phyloP scores from a whole-genome alignment of 345 rosid genomes.

The Triadica sebifera region DNA sequence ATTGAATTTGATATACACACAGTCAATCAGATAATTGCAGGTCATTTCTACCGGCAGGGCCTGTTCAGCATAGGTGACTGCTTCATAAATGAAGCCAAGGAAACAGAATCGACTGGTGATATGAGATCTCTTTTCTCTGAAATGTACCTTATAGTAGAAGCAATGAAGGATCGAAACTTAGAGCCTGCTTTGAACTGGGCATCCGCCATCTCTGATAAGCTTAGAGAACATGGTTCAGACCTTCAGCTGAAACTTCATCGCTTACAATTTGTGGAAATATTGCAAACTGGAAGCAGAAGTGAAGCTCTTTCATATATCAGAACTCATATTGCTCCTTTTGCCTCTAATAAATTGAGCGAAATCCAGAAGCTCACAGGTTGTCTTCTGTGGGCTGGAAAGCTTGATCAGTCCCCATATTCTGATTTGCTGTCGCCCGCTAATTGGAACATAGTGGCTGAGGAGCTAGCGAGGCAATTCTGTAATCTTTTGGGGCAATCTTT shows the following conservation, averaged over 20 bases:
- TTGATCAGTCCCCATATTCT: constrained; percentile 50
- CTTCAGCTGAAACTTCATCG: constrained; percentile 63
- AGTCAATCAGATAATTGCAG: constrained; percentile 61
- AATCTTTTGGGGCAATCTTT: constrained; percentile 47
- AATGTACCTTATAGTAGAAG: constrained; percentile 60
- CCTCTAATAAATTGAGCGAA: constrained; percentile 38
- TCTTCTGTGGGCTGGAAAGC: constrained; percentile 47
- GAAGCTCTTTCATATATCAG: constrained; percentile 66
- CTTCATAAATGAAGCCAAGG: constrained; percentile 49
- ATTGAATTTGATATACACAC: constrained; percentile 51
- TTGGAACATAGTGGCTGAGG: constrained; percentile 43
- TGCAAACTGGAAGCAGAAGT: constrained; percentile 35
- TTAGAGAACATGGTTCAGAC: constrained; percentile 59
- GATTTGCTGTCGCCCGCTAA: constrained; percentile 39
- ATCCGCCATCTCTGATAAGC: constrained; percentile 47
- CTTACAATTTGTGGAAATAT: constrained; percentile 59
- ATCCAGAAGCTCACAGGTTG: constrained; percentile 49
- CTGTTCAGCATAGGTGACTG: constrained; percentile 64
- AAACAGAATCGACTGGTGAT: constrained; percentile 39
- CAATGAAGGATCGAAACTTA: constrained; percentile 51
- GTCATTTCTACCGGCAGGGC: constrained; percentile 66
- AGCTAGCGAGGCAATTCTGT: constrained; percentile 55
- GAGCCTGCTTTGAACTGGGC: constrained; percentile 66
- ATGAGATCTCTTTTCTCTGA: constrained; percentile 48
- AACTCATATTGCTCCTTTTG: constrained; percentile 39